Conservation (phyloP, 2,329 filamentous ascomycete genomes). For the Colletotrichum sp. region DNA sequence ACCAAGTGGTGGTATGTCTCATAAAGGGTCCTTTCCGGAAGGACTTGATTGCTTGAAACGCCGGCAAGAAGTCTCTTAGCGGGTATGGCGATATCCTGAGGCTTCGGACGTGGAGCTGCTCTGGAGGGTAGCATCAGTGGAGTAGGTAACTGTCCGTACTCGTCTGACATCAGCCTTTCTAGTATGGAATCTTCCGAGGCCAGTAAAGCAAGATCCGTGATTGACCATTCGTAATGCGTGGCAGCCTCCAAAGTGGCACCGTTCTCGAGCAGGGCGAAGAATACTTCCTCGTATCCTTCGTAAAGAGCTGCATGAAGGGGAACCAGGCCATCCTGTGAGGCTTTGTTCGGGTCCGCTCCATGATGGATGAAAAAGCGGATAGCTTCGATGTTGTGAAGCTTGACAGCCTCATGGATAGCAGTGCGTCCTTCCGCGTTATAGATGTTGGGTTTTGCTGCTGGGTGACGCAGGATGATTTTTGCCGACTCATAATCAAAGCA, state of each 20-base stretch:
- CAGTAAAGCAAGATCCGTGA: neutral
- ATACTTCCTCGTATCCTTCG: neutral
- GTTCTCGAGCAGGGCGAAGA: neutral
- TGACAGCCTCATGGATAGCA: neutral
- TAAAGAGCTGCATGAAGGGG: neutral
- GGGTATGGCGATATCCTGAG: neutral
- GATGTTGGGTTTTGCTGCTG: neutral
- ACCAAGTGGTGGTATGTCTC: rapidly evolving
- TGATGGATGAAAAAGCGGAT: rapidly evolving
- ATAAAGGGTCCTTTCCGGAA: neutral
- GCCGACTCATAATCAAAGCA: neutral
- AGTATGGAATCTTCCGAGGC: neutral
- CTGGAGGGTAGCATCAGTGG: rapidly evolving
- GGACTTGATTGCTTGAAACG: neutral
- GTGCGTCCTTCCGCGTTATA: neutral
- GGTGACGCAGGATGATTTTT: neutral
- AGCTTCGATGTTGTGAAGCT: rapidly evolving
- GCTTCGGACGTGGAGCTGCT: rapidly evolving
- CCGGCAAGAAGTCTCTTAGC: neutral
- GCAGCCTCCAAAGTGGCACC: neutral
- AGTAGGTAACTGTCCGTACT: neutral
- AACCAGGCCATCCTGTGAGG: neutral
- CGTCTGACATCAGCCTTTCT: rapidly evolving
- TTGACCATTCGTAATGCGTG: neutral
- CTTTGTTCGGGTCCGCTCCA: neutral